phyloP scores from a whole-genome alignment of 2,329 filamentous ascomycete species.

The Arthrobotrys sphaeroides region DNA sequence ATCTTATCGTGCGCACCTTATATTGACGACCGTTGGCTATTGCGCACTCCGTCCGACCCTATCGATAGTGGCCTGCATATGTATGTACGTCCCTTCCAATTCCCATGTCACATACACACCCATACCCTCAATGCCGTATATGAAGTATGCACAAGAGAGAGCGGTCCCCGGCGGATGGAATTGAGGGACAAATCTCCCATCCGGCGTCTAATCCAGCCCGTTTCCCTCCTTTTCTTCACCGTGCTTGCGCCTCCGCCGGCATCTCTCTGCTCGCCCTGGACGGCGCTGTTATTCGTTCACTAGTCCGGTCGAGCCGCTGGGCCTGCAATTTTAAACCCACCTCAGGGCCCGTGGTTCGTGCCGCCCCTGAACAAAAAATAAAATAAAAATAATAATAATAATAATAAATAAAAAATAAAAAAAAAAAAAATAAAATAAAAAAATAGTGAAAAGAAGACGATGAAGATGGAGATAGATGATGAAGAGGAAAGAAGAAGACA shows the following conservation, averaged over 20 bases:
- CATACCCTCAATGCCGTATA: no score
- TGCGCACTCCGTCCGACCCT: background rate
- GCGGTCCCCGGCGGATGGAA: background rate
- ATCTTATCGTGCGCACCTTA: background rate
- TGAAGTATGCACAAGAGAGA: no score
- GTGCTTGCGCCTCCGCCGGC: no score
- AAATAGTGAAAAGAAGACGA: no score
- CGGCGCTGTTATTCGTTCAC: no score
- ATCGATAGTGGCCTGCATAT: constrained; percentile 13
- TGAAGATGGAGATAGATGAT: no score
- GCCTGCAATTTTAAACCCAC: constrained; percentile 35
- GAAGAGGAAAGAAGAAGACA: background rate
- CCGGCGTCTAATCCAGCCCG: constrained; percentile 7
- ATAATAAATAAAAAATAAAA: background rate
- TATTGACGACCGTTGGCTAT: no score
- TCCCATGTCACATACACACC: no score
- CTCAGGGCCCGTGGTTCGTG: background rate
- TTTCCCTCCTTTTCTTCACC: no score
- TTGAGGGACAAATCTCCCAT: constrained; percentile 7
- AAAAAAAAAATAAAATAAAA: background rate
- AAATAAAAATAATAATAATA: no score
- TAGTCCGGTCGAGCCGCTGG: constrained; percentile 25
- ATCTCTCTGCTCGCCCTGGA: no score
- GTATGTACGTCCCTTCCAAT: no score
- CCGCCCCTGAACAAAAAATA: constrained; percentile 14